Base-by-base conservation (phyloP, 345 rosid genomes). In the Arabis alpina region DNA sequence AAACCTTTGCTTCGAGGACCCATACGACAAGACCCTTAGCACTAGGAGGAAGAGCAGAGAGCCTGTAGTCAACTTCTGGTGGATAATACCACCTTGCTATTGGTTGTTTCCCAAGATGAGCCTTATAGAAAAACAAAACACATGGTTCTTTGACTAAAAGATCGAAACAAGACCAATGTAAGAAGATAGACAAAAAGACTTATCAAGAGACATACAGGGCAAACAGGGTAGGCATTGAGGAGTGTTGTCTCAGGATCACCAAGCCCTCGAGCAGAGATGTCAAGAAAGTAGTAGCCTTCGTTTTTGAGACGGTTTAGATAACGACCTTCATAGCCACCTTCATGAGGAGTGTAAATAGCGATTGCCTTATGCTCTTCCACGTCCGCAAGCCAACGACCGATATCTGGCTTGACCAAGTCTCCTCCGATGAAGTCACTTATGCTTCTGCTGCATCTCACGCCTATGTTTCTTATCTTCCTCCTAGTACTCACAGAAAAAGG, bases 81-180 rank as follows among this genome's bases (percentile, higher is more conserved):
- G 98, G 97, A 64, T 78, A 91, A 71, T 89, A 93, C 98, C 98
- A 93, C 62, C 98, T 86, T 53, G 94, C 96, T 72, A 93, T 89
- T 2, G 96, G 98, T 66, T 93, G 94, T 82, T 93, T 93, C 71
- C 98, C 97, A 6, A 93, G 76, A 69, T 91, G 94, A 8, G 98
- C 82, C 98, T 91, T 91, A 55, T 2, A 47, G 39, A 12, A 58
- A 51, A 3, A 76, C 36, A 64, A 48, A 8, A 63, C 14, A 47
- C 27, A 49, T 50, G 12, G 25, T 28, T 63, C 41, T 56, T n/a
- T 42, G 12, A 27, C 44, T 45, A 9, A 56, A 12, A 3, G 16
- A 45, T 25, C 0, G 28, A 60, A 74, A 59, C 24, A 49, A n/a
- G 40, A 43, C 40, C 13, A 12, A 4, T 0, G 40, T 32, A 32